phyloP scores from a whole-genome alignment of 441 rosid species.

The Lepidium campestre region DNA sequence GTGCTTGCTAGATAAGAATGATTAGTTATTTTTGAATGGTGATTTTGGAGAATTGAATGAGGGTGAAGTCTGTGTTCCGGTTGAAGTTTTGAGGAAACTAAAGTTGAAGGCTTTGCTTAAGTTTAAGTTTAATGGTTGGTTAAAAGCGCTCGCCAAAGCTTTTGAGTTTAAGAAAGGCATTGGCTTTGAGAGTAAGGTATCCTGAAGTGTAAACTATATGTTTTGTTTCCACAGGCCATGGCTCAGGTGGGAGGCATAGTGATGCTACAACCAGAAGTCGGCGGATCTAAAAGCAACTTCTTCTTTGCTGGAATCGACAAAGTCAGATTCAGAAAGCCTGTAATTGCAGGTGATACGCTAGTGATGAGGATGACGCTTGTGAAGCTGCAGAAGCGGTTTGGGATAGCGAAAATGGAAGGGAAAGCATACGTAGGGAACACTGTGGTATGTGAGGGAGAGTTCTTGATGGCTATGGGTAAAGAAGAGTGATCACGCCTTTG shows the following conservation, averaged over 20 bases:
- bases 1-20: background rate
- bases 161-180: background rate
- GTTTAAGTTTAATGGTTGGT: background rate
- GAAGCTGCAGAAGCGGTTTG: slow-evolving; percentile 78
- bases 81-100: background rate
- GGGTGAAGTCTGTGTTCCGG: background rate
- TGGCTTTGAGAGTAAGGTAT: background rate
- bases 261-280: slow-evolving; percentile 80
- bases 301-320: slow-evolving; percentile 79
- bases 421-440: slow-evolving; percentile 61
- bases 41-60: background rate
- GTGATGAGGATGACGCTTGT: slow-evolving; percentile 90
- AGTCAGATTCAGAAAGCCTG: slow-evolving; percentile 82
- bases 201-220: background rate
- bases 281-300: slow-evolving; percentile 70
- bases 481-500: slow-evolving; percentile 23
- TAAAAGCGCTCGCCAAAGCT: background rate
- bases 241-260: slow-evolving; percentile 87
- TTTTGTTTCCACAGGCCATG: slow-evolving; percentile 54
- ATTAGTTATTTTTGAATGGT: background rate
- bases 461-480: slow-evolving; percentile 69
- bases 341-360: slow-evolving; percentile 81
- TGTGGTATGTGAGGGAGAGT: slow-evolving; percentile 76
- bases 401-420: slow-evolving; percentile 71
- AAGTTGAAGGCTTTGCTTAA: background rate